Evolutionary conservation across 2,329 filamentous ascomycete species (phyloP), one percentile per base, ranked within the genome.

Genomic region (Colletotrichum sp.): DNA sequence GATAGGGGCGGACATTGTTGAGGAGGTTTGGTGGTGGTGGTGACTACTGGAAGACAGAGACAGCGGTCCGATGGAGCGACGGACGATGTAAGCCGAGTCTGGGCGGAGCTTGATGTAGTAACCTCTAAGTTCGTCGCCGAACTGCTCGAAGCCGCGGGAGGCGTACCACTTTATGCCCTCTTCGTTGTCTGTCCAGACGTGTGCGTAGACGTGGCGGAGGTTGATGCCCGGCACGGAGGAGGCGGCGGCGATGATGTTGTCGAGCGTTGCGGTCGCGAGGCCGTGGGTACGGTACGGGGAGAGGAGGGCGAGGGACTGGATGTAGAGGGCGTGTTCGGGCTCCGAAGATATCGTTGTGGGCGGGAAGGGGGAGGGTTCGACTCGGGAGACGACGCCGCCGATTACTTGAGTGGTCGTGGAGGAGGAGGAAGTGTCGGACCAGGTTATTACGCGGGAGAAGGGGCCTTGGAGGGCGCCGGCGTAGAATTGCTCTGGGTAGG

Each of bases 121-220:
- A 4, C 87, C 88, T 38, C 85, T 80, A 12, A 92, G 80, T n/a
- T 86, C 84, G 43, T 85, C 78, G 16, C 84, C 85, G 63, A 87
- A 84, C 65, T 85, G 84, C 72, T 79, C 78, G 79, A 93, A 93
- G 4, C 90, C 90, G 12, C 90, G 86, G 29, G 86, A 84, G 36
- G 84, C 78, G 82, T 93, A 93, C 91, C 92, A 93, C 71, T 84
- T 84, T 74, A 93, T 81, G 0, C 88, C 92, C 24, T 93, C 91
- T 4, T 88, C 86, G 79, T 93, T 93, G 73, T 91, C 87, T 13
- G 91, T 91, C 92, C 92, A 93, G 18, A 93, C 92, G 80, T 93
- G 92, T 6, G 92, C 92, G 76, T 90, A 93, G 18, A 92, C 83
- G 57, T 85, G 78, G 43, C 77, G 77, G 38, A 87, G 85, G 66